Conservation (phyloP, 1,284 basidiomycete genomes). For the Stygiomarasmius scandens region DNA sequence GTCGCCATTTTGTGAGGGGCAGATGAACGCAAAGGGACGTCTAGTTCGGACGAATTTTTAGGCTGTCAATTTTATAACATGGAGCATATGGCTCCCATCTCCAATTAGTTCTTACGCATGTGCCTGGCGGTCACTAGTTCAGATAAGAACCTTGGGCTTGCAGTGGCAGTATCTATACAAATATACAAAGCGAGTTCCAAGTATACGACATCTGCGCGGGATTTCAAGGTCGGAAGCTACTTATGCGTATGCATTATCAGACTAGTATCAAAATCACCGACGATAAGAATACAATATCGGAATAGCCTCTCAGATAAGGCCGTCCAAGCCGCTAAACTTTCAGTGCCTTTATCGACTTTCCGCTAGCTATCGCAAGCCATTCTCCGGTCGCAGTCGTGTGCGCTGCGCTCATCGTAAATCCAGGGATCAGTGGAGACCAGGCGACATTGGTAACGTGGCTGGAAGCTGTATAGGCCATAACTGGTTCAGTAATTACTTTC, state of each 20-base stretch:
- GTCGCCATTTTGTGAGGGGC: slow-evolving; percentile 6
- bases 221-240: too few species aligned
- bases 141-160: neutral
- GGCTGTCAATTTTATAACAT: neutral
- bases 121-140: neutral
- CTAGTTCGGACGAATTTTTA: neutral
- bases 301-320: neutral
- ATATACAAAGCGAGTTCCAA: neutral
- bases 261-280: too few species aligned
- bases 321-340: slow-evolving; percentile 62
- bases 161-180: neutral
- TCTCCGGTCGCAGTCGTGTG: slow-evolving; percentile 78
- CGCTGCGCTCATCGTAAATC: slow-evolving; percentile 72
- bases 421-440: slow-evolving; percentile 81
- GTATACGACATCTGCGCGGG: too few species aligned
- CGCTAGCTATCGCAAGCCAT: slow-evolving; percentile 89
- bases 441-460: slow-evolving; percentile 86
- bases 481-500: slow-evolving; percentile 69
- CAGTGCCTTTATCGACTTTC: slow-evolving; percentile 80
- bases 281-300: too few species aligned
- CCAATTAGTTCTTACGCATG: neutral
- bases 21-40: neutral
- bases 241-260: too few species aligned
- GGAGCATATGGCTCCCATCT: neutral
- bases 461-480: slow-evolving; percentile 82